phyloP scores from a whole-genome alignment of 306 rosid genomes.

The Pyrus pyrifolia region DNA sequence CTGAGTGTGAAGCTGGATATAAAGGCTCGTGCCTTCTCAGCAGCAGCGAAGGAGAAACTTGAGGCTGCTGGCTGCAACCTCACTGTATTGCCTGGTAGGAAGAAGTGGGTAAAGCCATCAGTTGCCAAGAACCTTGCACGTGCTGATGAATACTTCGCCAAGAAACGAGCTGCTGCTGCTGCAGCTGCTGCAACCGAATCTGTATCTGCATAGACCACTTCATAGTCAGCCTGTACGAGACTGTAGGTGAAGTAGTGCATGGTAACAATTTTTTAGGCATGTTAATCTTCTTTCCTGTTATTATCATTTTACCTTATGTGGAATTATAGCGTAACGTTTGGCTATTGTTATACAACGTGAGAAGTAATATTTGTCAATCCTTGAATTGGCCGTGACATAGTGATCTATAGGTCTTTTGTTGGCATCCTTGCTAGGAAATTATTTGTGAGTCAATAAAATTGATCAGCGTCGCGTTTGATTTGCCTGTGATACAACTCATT shows the following conservation, averaged over 20 bases:
- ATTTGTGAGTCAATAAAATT: not conserved
- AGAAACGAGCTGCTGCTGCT: conserved; percentile 63
- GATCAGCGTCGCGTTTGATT: not conserved
- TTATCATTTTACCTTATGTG: not conserved
- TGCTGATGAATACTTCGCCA: conserved; percentile 91
- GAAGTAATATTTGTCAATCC: not conserved
- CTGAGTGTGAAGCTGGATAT: conserved; percentile 65
- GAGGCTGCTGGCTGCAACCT: conserved; percentile 78
- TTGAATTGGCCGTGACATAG: not conserved
- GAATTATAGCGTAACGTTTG: not conserved
- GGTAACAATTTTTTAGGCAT: conserved; percentile 14
- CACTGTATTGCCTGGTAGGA: conserved; percentile 78
- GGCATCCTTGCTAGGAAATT: not conserved
- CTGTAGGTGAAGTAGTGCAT: conserved; percentile 13
- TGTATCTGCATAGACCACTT: conserved; percentile 29
- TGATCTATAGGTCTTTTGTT: not conserved
- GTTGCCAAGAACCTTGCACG: conserved; percentile 92
- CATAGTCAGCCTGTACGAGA: not conserved
- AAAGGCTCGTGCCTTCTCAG: conserved; percentile 82
- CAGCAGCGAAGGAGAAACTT: conserved; percentile 84
- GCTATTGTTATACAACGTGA: conserved; percentile 1
- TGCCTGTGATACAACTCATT: not conserved
- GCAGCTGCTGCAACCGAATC: conserved; percentile 19
- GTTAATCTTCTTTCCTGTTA: conserved; percentile 15
- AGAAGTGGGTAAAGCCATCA: conserved; percentile 96